Percentiles rank a stretch among this genome's conserved stretches.
These are phyloP conservation scores for Serendipita sp. DNA, from an alignment of 1,284 basidiomycete genomes.

Conservation along the genomic window DNA sequence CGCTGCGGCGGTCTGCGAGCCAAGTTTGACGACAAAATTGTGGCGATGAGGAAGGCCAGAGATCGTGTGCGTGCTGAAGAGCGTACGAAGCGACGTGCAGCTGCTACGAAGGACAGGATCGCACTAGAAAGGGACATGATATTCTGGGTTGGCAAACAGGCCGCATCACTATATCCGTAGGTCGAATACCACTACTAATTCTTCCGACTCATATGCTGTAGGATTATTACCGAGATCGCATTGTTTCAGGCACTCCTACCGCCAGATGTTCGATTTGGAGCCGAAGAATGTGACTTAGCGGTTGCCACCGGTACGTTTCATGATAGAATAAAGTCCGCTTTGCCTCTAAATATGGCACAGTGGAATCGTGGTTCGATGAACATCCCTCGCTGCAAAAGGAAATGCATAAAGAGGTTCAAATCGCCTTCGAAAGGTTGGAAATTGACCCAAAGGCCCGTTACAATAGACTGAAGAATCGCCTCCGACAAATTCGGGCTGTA, in stretches of 20 bases:
- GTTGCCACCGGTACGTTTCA: not conserved
- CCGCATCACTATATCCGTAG: not conserved
- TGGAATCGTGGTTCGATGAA: not conserved
- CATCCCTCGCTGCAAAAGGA: not conserved
- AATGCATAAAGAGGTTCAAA: not conserved
- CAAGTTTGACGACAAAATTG: not conserved
- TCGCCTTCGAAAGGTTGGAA: not conserved
- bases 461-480: not conserved
- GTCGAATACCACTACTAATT: not conserved
- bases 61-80: not conserved
- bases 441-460: not conserved
- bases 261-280: not conserved
- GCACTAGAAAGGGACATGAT: not conserved
- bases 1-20: not conserved
- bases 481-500: not conserved
- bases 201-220: not conserved
- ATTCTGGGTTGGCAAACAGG: not conserved
- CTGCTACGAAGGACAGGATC: not conserved
- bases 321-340: not conserved
- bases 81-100: no score
- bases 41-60: not conserved
- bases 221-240: not conserved
- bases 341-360: not conserved
- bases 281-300: not conserved
- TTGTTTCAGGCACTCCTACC: not conserved